These are phyloP conservation scores for Fagopyrum esculentum DNA, from an alignment of 148 eudicot species.

Conservation along the genomic window DNA sequence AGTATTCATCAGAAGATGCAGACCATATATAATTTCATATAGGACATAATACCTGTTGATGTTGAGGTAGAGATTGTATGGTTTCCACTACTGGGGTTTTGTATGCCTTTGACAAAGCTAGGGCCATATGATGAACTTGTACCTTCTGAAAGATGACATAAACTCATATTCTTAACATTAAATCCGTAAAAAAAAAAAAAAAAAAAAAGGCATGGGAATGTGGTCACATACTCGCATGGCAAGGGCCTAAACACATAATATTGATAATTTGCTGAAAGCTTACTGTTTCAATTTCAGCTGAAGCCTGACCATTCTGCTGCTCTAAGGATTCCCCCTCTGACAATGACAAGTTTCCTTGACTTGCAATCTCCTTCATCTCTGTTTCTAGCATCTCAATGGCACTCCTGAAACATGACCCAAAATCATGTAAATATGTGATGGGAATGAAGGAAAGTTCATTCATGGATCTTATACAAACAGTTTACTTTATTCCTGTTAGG, in stretches of 20 bases:
- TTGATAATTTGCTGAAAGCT: conserved; percentile 13
- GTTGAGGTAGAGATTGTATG: conserved; percentile 90
- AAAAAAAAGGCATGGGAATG: neutral
- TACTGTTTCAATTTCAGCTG: conserved; percentile 43
- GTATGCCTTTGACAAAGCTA: conserved; percentile 77
- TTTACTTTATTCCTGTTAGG: neutral
- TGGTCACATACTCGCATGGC: neutral
- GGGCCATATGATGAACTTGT: conserved; percentile 77
- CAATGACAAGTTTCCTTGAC: conserved; percentile 16
- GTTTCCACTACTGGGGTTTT: conserved; percentile 78
- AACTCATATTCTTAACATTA: neutral
- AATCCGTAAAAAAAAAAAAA: neutral
- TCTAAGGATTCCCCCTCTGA: conserved; percentile 26
- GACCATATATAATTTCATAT: neutral
- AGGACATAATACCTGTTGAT: conserved; percentile 63
- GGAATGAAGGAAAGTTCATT: neutral
- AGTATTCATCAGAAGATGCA: neutral
- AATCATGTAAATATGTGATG: conserved; percentile 2
- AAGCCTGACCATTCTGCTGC: conserved; percentile 30
- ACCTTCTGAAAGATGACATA: conserved; percentile 37
- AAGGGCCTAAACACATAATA: neutral
- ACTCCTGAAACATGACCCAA: conserved; percentile 45
- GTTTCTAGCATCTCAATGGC: conserved; percentile 80
- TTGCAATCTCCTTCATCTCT: conserved; percentile 43
- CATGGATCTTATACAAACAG: neutral